A percentile compares a stretch with the other conserved stretches of the same genome.
Conservation (phyloP, 106 monocot genomes). For the Cymbidium sinense region DNA sequence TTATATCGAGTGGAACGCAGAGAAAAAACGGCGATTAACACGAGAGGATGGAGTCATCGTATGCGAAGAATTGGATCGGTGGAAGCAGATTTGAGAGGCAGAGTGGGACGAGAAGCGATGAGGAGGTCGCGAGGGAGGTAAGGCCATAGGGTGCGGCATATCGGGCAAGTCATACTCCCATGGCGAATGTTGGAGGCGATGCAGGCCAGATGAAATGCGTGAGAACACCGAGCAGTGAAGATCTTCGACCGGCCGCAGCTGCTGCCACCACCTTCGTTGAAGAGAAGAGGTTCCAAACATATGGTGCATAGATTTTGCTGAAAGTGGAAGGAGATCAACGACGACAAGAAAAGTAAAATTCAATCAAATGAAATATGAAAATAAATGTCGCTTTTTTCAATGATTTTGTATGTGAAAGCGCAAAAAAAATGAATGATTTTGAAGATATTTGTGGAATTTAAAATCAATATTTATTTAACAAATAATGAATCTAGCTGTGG, state of each 20-base stretch:
- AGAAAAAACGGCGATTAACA: conserved; percentile 70
- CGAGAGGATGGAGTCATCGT: conserved; percentile 79
- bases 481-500: too few relatives aligned
- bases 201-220: conserved; percentile 81
- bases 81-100: conserved; percentile 7
- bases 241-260: conserved; percentile 1
- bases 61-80: conserved; percentile 77
- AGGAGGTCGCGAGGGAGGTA: conserved; percentile 61
- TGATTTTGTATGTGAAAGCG: not conserved
- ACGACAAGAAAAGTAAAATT: not conserved
- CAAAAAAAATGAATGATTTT: too few relatives aligned
- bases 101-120: conserved; percentile 14
- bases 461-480: too few relatives aligned
- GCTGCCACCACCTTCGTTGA: conserved; percentile 3
- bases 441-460: too few relatives aligned
- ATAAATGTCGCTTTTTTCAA: not conserved
- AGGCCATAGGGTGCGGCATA: conserved; percentile 83
- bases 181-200: conserved; percentile 84
- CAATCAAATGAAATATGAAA: not conserved
- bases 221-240: conserved; percentile 76
- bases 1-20: conserved; percentile 60
- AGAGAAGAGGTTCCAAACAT: conserved; percentile 65
- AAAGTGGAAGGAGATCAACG: conserved; percentile 1
- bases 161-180: conserved; percentile 76
- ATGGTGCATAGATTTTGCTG: conserved; percentile 66